Evolutionary conservation across 306 rosid genomes (phyloP), one percentile per base, ranked within the genome.

Genomic region (Alnus rubra): DNA sequence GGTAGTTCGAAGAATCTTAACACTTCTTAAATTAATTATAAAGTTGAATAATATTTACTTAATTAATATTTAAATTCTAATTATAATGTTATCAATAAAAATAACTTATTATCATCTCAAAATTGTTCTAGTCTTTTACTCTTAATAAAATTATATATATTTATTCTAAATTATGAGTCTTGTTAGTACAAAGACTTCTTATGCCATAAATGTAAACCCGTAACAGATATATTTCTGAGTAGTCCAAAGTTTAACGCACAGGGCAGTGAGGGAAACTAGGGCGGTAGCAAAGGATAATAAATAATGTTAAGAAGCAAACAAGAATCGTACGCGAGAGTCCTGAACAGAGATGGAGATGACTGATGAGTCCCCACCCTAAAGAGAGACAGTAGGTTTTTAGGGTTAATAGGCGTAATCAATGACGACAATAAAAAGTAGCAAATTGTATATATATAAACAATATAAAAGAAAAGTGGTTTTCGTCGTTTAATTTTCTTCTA

Each of bases 341-440:
- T 69, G 80, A 39, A 33, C 37, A 73, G 52, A 18, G 35, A 67
- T 33, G 53, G 64, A 67, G 59, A n/a, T 19, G 30, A 59, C 28
- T 23, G 28, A 23, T 23, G 28, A 23, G 81, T 64, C 67, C 84
- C 84, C 84, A 80, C 84, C 2, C 87, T 84, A 76, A 1, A 49
- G 12, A 72, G 58, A 64, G 72, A 39, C 2, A 31, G 75, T 71
- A 62, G 68, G 75, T 48, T 28, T 72, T 72, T 74, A 73, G 80
- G 87, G 75, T 71, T 74, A 39, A 37, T 23, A 77, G 80, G 78
- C 77, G 78, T 81, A 81, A 81, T 81, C 78, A 69, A 81, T 78
- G 82, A 77, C 71, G 85, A 62, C 75, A 81, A 69, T 68, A 33
- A 76, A 42, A 72, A 42, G 82, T 16, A 47, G 51, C 65, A 79